Evolutionary conservation across 441 rosid genomes (phyloP).

Genomic region (Corymbia citriodora): DNA sequence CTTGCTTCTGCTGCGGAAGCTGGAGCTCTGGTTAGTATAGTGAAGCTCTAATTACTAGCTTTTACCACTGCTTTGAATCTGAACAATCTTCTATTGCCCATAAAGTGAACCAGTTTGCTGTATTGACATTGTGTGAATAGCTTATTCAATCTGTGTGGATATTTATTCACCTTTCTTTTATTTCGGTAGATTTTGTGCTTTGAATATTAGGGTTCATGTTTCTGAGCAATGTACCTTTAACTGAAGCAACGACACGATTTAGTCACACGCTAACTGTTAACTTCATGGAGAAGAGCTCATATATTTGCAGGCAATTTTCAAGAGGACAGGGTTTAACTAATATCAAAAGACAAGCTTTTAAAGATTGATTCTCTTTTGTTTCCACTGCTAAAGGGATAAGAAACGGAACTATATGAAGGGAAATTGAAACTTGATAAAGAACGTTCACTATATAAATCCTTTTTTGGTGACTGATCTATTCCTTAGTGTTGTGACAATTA

Average conservation of each 20-base stretch:
- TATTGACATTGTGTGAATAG: neutral
- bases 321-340: neutral
- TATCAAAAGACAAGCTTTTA: neutral
- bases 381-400: neutral
- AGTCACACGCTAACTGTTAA: neutral
- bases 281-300: neutral
- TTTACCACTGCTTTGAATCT: neutral
- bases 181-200: neutral
- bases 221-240: neutral
- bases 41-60: slow-evolving; percentile 4
- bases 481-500: neutral
- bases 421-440: neutral
- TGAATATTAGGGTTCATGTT: neutral
- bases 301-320: neutral
- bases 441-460: neutral
- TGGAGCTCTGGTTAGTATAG: slow-evolving; percentile 72
- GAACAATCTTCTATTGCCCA: neutral
- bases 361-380: neutral
- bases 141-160: neutral
- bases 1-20: slow-evolving; percentile 98
- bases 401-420: neutral
- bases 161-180: neutral
- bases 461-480: neutral
- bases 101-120: neutral
- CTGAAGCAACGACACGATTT: neutral